These are phyloP conservation scores for Ustilago xerochloae DNA, from an alignment of 1,284 basidiomycete species.

Conservation along the genomic window DNA sequence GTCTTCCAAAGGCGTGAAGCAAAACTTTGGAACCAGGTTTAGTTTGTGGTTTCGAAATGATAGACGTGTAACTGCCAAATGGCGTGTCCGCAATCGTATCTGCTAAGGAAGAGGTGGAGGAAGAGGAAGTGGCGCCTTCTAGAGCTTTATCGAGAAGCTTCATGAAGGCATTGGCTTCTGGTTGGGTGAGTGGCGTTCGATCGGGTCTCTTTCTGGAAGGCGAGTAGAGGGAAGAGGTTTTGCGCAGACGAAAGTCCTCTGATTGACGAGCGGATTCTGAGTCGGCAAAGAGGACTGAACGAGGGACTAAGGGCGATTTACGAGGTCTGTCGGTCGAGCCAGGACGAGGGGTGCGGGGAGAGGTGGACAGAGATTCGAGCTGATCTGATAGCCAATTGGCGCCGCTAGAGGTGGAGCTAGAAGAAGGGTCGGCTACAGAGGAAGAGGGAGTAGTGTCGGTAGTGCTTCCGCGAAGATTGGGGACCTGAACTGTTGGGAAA, in stretches of 20 bases:
- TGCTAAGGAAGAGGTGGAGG: background rate
- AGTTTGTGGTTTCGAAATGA: slow-evolving; percentile 30
- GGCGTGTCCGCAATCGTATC: slow-evolving; percentile 8
- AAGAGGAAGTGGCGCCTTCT: slow-evolving; percentile 7
- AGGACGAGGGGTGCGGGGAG: slow-evolving; percentile 3
- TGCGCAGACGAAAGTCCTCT: slow-evolving; percentile 22
- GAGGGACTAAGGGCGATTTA: slow-evolving; percentile 21
- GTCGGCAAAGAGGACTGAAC: slow-evolving; percentile 45
- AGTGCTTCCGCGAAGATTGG: slow-evolving; percentile 9
- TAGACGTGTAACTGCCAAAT: slow-evolving; percentile 41
- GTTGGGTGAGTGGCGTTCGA: slow-evolving; percentile 30
- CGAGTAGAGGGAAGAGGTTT: background rate
- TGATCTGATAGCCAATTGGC: slow-evolving; percentile 34
- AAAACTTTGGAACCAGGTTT: slow-evolving; percentile 17
- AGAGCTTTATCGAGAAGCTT: slow-evolving; percentile 36
- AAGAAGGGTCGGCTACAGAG: background rate
- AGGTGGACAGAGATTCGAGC: slow-evolving; percentile 30
- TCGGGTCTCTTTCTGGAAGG: slow-evolving; percentile 22
- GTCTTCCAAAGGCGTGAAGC: slow-evolving; percentile 33
- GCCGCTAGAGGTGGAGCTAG: background rate
- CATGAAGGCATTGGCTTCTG: slow-evolving; percentile 46
- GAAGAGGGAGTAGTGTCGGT: no score
- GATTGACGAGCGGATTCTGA: slow-evolving; percentile 18
- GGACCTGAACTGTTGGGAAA: slow-evolving; percentile 20
- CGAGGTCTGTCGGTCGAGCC: slow-evolving; percentile 3